phyloP scores from a whole-genome alignment of 176 grass and related monocot genomes.

The barley (Hordeum vulgare) region DNA sequence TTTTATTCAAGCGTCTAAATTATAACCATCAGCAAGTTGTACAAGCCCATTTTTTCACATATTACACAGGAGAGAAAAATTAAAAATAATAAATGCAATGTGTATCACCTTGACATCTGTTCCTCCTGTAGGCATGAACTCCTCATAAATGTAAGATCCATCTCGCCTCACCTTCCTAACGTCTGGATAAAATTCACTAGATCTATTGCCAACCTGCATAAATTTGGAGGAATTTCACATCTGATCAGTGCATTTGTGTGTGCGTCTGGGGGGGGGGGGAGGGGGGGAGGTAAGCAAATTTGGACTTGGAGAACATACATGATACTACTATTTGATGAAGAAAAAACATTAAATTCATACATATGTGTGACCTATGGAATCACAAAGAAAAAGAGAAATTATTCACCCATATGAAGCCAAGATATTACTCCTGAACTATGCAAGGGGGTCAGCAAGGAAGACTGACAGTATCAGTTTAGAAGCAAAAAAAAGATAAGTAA shows the following conservation, averaged over 20 bases:
- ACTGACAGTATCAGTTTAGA: neutral
- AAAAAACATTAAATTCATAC: neutral
- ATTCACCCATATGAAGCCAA: neutral
- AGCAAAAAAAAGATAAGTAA: neutral
- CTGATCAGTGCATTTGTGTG: neutral
- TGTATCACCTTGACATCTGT: conserved; percentile 89
- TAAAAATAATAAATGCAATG: conserved; percentile 1
- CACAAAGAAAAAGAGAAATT: neutral
- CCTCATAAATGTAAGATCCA: conserved; percentile 95
- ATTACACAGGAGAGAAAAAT: neutral
- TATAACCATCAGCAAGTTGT: neutral
- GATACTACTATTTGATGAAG: neutral
- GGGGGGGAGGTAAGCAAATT: neutral
- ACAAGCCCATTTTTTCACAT: neutral
- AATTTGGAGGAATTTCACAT: conserved; percentile 2
- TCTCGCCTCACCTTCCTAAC: conserved; percentile 86
- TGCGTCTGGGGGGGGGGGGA: too few species aligned
- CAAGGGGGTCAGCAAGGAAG: neutral
- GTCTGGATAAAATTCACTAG: conserved; percentile 92
- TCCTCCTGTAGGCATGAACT: conserved; percentile 97
- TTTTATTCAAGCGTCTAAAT: neutral
- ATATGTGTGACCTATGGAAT: conserved; percentile 5
- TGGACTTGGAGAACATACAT: neutral
- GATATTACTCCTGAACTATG: neutral
- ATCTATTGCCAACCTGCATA: conserved; percentile 82